Base-by-base conservation (phyloP, 768 basidiomycete genomes). In the Lepiota brunneoincarnata region DNA sequence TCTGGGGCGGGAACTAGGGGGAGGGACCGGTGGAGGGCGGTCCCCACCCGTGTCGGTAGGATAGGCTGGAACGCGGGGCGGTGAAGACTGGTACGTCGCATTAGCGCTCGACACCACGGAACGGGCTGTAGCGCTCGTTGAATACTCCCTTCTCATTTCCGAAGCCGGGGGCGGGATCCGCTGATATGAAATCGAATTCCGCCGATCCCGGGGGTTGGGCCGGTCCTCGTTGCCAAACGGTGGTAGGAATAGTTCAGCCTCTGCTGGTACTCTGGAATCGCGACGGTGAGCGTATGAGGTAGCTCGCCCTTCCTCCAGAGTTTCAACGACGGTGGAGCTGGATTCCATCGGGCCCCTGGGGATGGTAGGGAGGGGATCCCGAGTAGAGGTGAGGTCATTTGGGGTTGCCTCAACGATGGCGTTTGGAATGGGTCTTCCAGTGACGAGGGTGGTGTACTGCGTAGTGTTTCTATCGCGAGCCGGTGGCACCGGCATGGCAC, bases 101-200 rank as follows among this genome's bases (percentile, higher is more conserved):
- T 48, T 41, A 12, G 45, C 35, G n/a, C 26, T 48, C 11, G 50
- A 51, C 28, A 42, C 40, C 4, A 31, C n/a, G 14, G 50, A 51
- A 9, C 50, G 50, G 18, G 40, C 14, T 11, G 28, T 18, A 11
- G 45, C 18, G 24, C 45, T 34, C 12, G 31, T 43, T 10, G 53
- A 48, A 39, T 42, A 54, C 46, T 54, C 53, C 38, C 53, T 39
- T 45, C 53, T 45, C 21, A 54, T 24, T 10, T 54, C 53, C 17
- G 53, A 46, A 9, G 44, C 44, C 10, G 53, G 44, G 1, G 45
- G 44, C 21, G 53, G 53, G 24, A 48, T 39, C 12, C 53, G 44
- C 17, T 38, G 39, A 21, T 54, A 48, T 15, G 45, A 48, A 7
- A 41, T 6, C n/a, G 36, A 20, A 23, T 12, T 15, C 18, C 42